These are phyloP conservation scores for Penicillium sp. DNA, from an alignment of 2,329 filamentous ascomycete species.

Conservation along the genomic window DNA sequence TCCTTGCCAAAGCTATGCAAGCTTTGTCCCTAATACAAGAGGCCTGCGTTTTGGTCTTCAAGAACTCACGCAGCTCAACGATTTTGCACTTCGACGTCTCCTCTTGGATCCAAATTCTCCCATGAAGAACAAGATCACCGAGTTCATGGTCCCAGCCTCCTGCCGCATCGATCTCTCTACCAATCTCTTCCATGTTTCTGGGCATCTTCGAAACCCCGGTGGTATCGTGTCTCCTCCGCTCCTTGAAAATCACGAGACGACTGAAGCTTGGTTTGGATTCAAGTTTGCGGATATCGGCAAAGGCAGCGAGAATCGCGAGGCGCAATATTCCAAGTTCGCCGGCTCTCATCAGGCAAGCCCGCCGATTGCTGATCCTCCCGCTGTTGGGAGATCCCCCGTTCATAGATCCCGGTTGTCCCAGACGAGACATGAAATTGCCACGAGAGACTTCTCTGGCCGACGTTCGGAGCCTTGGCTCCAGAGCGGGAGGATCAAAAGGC, in stretches of 20 bases:
- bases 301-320: not conserved
- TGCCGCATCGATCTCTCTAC: not conserved
- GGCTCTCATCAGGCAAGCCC: not conserved
- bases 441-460: not conserved
- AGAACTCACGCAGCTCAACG: not conserved
- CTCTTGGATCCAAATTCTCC: not conserved
- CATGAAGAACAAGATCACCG: not conserved
- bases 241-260: not conserved
- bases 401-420: not conserved
- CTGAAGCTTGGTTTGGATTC: not conserved
- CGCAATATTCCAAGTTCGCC: not conserved
- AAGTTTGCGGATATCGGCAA: not conserved
- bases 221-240: not conserved
- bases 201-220: not conserved
- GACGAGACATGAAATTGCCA: not conserved
- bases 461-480: not conserved
- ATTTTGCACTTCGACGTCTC: not conserved
- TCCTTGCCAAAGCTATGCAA: not conserved
- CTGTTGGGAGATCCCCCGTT: not conserved
- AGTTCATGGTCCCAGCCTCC: not conserved
- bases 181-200: not conserved
- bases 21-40: not conserved
- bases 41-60: not conserved
- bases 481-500: not conserved
- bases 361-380: not conserved